Evolutionary conservation across 164 flowering plant genomes (phyloP), one percentile per base, ranked within the genome.

Genomic region (Protea cynaroides): DNA sequence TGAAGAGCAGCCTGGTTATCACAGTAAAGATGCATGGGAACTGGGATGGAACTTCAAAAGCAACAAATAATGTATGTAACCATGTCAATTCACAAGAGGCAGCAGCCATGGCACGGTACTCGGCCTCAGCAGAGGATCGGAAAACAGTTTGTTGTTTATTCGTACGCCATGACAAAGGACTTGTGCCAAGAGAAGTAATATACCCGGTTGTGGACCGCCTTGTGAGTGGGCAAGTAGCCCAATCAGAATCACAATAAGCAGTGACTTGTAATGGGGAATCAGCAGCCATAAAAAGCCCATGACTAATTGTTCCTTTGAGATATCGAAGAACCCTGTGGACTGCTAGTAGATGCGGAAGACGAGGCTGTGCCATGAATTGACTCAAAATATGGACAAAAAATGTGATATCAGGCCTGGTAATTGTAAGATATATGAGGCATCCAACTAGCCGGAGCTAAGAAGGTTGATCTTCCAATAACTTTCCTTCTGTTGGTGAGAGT

Each of bases 381-480:
- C 64, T 67, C 4, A 67, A 25, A 25, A 56, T 34, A 37, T 59
- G 22, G 2, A 67, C 70, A 13, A 36, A 47, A 59, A 25, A 67
- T 1, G 64, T 37, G 19, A 67, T 49, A 18, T 67, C 50, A 8
- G 64, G 64, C 29, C 70, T 17, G 10, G 64, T 49, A 50, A 56
- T 25, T 15, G 63, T 29, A 6, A 67, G 21, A 53, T 67, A 67
- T 13, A 67, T 58, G n/a, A 67, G 49, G 3, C 17, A 14, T 9
- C 64, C 64, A 2, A 59, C 55, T 1, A 67, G n/a, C 13, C 58
- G 0, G 8, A 19, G 10, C 12, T 61, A 61, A 2, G 14, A 34
- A 43, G 52, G 10, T 46, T 51, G 36, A 43, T 61, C 51, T 58
- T 58, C 8, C n/a, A 19, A 11, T 34, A 37, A 9, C 4, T 37